These are phyloP conservation scores for Lavandula angustifolia DNA, from an alignment of 257 asterid genomes.

Conservation along the genomic window DNA sequence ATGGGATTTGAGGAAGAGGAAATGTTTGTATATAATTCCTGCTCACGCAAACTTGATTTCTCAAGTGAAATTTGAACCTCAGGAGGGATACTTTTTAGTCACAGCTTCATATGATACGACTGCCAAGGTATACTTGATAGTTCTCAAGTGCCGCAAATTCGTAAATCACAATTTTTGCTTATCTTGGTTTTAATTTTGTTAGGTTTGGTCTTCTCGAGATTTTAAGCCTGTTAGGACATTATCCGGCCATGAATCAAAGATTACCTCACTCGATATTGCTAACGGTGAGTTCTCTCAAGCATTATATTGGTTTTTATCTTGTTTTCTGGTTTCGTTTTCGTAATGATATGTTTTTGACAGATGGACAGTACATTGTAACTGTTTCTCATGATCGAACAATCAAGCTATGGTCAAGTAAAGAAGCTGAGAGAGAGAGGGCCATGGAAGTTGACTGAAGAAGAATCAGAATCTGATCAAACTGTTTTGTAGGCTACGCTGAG, in stretches of 20 bases:
- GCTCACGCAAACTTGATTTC: constrained; percentile 92
- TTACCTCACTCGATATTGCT: constrained; percentile 72
- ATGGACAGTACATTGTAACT: constrained; percentile 74
- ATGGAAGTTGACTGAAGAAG: constrained; percentile 68
- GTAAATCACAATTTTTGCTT: not conserved
- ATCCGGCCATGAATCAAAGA: constrained; percentile 86
- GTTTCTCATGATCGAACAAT: constrained; percentile 95
- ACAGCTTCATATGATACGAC: constrained; percentile 89
- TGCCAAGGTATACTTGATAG: constrained; percentile 61
- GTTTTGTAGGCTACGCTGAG: too few relatives aligned
- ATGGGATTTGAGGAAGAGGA: constrained; percentile 92
- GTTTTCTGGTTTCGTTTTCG: not conserved
- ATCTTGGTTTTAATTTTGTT: constrained; percentile 14
- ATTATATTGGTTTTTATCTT: too few relatives aligned
- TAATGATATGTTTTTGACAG: constrained; percentile 40
- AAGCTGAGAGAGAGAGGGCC: constrained; percentile 55
- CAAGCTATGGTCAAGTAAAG: constrained; percentile 77
- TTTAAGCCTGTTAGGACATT: constrained; percentile 81
- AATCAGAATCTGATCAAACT: not conserved
- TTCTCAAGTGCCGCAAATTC: constrained; percentile 1
- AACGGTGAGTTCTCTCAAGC: constrained; percentile 55
- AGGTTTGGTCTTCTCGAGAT: constrained; percentile 95
- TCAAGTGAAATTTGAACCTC: constrained; percentile 93
- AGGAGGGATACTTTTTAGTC: constrained; percentile 86
- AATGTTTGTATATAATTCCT: constrained; percentile 71